These are phyloP conservation scores for Podila epigama DNA, from an alignment of 192 early-diverging fungal species.

Conservation along the genomic window DNA sequence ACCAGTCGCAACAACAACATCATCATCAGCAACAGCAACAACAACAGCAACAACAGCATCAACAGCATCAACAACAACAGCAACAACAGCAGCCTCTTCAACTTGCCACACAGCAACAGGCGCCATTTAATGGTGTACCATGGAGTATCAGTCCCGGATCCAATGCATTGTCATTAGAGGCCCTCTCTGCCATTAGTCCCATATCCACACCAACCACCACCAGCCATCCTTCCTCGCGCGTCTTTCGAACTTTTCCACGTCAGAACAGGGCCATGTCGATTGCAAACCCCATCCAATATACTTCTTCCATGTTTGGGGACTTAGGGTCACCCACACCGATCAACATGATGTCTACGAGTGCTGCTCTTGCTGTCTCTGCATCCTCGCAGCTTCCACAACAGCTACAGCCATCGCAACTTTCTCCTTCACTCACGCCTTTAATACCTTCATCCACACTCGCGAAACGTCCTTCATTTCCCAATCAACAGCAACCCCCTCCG, in stretches of 20 bases:
- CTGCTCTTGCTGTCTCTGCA: too few species aligned
- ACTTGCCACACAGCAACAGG: neutral
- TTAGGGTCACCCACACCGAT: neutral
- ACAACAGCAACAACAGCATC: neutral
- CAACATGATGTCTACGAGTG: neutral
- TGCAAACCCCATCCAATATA: neutral
- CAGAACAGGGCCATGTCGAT: conserved; percentile 1
- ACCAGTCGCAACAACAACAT: too few species aligned
- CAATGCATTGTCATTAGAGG: neutral
- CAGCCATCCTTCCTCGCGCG: conserved; percentile 1
- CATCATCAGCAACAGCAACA: neutral
- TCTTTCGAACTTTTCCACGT: neutral
- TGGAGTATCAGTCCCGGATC: conserved; percentile 9
- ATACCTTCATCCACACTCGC: too few species aligned
- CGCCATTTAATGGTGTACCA: neutral
- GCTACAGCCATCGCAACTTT: neutral
- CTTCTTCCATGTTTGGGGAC: neutral
- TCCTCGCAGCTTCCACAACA: neutral
- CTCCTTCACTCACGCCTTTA: too few species aligned
- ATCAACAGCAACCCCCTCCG: too few species aligned
- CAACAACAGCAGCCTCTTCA: neutral
- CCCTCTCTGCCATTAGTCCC: neutral
- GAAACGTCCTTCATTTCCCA: too few species aligned
- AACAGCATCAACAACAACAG: neutral
- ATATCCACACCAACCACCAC: neutral